A percentile compares a stretch with the other conserved stretches of the same genome.
These are phyloP conservation scores for Lolium rigidum DNA, from an alignment of 176 grass and related monocot species.

Conservation along the genomic window DNA sequence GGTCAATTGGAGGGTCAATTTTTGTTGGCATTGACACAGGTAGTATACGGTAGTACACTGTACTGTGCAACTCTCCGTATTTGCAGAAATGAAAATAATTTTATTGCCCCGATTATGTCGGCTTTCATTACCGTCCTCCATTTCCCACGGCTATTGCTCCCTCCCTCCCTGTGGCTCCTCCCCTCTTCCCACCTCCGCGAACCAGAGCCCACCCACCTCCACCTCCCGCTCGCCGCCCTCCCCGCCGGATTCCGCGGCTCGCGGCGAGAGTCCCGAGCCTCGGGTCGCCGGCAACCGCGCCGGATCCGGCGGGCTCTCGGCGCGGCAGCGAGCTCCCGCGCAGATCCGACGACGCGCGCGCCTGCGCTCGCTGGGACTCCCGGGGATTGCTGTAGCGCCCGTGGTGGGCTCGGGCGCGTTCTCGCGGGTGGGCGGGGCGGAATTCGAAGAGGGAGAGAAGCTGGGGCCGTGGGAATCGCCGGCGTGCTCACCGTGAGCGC, in stretches of 20 bases:
- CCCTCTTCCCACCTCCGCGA: conserved; percentile 25
- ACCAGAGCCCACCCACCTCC: conserved; percentile 7
- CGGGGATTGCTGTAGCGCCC: background rate
- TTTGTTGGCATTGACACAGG: too few species aligned
- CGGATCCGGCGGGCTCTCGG: conserved; percentile 36
- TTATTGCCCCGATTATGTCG: conserved; percentile 18
- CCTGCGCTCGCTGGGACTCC: conserved; percentile 6
- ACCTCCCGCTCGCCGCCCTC: background rate
- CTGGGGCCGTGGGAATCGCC: background rate
- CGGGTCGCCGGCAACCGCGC: conserved; percentile 33
- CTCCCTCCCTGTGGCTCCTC: too few species aligned
- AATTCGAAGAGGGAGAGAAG: conserved; percentile 24
- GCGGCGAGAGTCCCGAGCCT: conserved; percentile 38
- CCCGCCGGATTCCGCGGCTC: conserved; percentile 43
- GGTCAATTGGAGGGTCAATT: too few species aligned
- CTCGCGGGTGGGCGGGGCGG: background rate
- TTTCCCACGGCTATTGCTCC: conserved; percentile 47
- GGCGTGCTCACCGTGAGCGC: conserved; percentile 26
- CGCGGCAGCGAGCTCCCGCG: conserved; percentile 28
- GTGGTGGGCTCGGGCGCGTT: background rate
- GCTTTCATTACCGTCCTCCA: conserved; percentile 48
- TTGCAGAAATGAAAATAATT: too few species aligned
- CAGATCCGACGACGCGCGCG: conserved; percentile 35
- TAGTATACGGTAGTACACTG: too few species aligned
- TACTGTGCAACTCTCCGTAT: too few species aligned